Base-by-base conservation (phyloP, 139 green algal species). In the Closterium sp. region DNA sequence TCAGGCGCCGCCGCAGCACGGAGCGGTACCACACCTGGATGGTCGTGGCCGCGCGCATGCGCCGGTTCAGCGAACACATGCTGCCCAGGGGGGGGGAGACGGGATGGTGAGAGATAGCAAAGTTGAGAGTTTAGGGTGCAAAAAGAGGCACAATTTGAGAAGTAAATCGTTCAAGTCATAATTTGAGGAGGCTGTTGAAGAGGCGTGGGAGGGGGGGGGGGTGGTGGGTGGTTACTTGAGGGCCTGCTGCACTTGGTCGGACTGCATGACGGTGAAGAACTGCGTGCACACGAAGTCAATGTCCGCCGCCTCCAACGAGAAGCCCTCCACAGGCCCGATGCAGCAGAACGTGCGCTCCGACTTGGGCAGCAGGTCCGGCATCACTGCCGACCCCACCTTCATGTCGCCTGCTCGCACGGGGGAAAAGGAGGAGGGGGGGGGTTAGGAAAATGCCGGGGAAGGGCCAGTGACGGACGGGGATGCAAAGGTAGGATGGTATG, bases 201-300 rank as follows among this genome's bases (percentile, higher is more conserved):
- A n/a, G 38, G 55, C 16, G 12, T 10, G 55, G 0, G 55, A 88
- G 19, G 64, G 66, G 34, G 66, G 84, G 1, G 34, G 66, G 34
- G 7, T 10, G 1, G 38, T 28, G 84, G 34, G 28, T 31, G 33
- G 86, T 32, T 91, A 92, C 89, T 89, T 89, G 43, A 94, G 30
- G 88, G 91, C 84, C 34, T 25, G 88, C n/a, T 89, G 91, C 25
- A 94, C 33, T n/a, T 81, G 16, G 34, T 76, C 33, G 64, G 33
- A 86, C 21, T 92, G 88, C 81, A 94, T 84, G 21, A 69, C 64
- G 83, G 33, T 38, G 34, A n/a, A 34, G 30, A 93, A 93, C 36
- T 94, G 91, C 0, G 55, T 69, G 81, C 34, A 89, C 36, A 94
- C 87, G 23, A 90, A 94, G 28, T 93, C 84, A 32, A 94, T 31